phyloP scores from a whole-genome alignment of 257 asterid genomes.

The Jaltomata sinuosa region DNA sequence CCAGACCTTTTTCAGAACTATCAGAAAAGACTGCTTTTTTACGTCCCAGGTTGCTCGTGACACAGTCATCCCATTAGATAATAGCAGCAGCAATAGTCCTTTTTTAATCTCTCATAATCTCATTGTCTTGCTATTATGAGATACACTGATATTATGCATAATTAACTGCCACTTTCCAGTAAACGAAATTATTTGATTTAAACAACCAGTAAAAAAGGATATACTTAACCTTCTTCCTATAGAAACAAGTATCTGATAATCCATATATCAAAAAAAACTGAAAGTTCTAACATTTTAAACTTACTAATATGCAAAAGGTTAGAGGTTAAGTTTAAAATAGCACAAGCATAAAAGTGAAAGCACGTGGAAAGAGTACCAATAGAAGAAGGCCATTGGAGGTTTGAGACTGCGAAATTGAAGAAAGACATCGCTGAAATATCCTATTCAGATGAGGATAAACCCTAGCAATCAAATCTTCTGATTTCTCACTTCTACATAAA shows the following conservation, averaged over 20 bases:
- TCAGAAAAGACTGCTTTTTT: background rate
- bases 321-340: background rate
- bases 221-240: background rate
- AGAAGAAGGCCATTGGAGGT: constrained; percentile 68
- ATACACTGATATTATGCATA: background rate
- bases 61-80: background rate
- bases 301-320: background rate
- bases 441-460: constrained; percentile 76
- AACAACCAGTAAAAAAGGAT: background rate
- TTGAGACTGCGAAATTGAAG: constrained; percentile 62
- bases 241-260: background rate
- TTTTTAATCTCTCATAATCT: background rate
- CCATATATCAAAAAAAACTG: background rate
- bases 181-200: background rate
- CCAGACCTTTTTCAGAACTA: background rate
- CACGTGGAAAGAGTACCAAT: constrained; percentile 35
- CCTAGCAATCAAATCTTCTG: constrained; percentile 78
- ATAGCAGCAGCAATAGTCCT: too few relatives aligned
- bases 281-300: background rate
- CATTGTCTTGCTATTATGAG: background rate
- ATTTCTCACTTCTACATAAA: constrained; percentile 62
- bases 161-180: background rate
- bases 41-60: background rate
- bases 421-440: constrained; percentile 69
- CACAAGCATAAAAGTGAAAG: background rate